Evolutionary conservation across 805 yeast species (phyloP).

Genomic region (Starmera pachycereana): DNA sequence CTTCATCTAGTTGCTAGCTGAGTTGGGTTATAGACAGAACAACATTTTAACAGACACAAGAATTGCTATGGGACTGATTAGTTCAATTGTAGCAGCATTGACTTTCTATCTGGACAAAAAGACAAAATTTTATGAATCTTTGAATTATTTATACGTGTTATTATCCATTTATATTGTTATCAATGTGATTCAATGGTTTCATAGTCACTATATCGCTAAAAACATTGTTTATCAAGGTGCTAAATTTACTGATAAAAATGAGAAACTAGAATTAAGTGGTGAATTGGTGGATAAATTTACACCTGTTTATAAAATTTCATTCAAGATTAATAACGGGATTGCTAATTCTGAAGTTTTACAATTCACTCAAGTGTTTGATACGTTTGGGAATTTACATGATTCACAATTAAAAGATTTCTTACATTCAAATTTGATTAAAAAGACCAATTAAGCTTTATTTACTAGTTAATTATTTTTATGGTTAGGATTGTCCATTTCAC

Average conservation of each 20-base stretch:
- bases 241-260: slow-evolving; percentile 16
- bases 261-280: slow-evolving; percentile 19
- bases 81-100: slow-evolving; percentile 37
- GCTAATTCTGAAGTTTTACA: slow-evolving; percentile 8
- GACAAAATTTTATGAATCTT: slow-evolving; percentile 30
- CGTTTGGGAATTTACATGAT: slow-evolving; percentile 33
- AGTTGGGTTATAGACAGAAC: slow-evolving; percentile 32
- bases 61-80: slow-evolving; percentile 38
- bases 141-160: slow-evolving; percentile 27
- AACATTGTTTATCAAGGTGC: slow-evolving; percentile 35
- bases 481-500: slow-evolving; percentile 52
- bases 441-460: slow-evolving; percentile 28
- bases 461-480: slow-evolving; percentile 1
- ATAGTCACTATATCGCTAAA: slow-evolving; percentile 27
- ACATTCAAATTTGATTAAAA: slow-evolving; percentile 25
- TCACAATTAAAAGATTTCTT: slow-evolving; percentile 25
- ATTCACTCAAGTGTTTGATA: slow-evolving; percentile 26
- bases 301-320: slow-evolving; percentile 35
- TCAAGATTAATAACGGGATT: slow-evolving; percentile 17
- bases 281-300: slow-evolving; percentile 25
- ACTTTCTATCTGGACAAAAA: slow-evolving; percentile 44
- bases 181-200: slow-evolving; percentile 28
- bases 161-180: slow-evolving; percentile 30
- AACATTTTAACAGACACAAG: slow-evolving; percentile 34
- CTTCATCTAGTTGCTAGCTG: too few relatives aligned